phyloP scores from a whole-genome alignment of 768 basidiomycete species.

The Leccinum broughii region DNA sequence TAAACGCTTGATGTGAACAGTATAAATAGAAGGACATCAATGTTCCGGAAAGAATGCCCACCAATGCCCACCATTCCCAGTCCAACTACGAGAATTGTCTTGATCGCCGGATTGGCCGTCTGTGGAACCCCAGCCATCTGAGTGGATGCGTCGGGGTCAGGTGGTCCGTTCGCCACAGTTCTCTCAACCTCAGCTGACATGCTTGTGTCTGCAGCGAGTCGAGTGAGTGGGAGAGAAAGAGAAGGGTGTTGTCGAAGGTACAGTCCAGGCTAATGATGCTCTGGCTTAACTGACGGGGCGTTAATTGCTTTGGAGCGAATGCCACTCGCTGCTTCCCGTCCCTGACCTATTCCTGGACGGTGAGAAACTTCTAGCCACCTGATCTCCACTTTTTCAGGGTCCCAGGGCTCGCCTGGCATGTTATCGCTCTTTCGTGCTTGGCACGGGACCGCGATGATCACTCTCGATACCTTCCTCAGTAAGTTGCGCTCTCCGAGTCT shows the following conservation, averaged over 20 bases:
- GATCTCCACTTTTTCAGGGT: neutral
- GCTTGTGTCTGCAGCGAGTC: neutral
- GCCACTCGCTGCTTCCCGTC: neutral
- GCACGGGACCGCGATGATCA: neutral
- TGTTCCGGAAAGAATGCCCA: neutral
- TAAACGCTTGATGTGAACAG: neutral
- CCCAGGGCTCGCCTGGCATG: neutral
- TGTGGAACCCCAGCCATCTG: neutral
- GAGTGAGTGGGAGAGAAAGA: neutral
- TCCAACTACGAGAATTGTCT: neutral
- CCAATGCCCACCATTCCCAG: neutral
- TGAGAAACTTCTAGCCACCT: neutral
- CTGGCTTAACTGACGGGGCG: neutral
- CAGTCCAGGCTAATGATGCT: neutral
- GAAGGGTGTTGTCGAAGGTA: neutral
- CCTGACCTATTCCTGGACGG: neutral
- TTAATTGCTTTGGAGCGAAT: neutral
- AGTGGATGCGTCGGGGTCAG: neutral
- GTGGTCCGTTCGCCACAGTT: neutral
- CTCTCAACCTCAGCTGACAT: neutral
- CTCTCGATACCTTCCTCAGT: too few species aligned
- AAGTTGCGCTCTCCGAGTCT: too few species aligned
- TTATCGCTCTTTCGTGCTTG: too few species aligned
- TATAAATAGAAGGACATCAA: neutral
- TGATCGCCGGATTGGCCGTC: neutral